These are phyloP conservation scores for Geotrichum cucujoidarum DNA, from an alignment of 1,139 yeast species.

Conservation along the genomic window DNA sequence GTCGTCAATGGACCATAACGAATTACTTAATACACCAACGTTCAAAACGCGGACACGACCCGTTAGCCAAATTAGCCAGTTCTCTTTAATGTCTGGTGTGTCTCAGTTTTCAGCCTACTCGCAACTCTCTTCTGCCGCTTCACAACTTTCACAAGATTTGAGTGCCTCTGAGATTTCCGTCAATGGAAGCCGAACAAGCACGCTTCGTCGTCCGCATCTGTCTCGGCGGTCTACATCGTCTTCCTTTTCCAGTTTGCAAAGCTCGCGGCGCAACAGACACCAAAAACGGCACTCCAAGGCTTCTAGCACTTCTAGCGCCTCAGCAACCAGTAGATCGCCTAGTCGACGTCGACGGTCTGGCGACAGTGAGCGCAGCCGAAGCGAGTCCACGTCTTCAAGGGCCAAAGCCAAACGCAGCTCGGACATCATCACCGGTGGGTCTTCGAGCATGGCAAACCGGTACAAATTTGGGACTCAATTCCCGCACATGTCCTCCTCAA, in stretches of 20 bases:
- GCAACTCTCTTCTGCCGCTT: constrained; percentile 27
- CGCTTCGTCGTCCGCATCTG: constrained; percentile 25
- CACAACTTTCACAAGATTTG: constrained; percentile 23
- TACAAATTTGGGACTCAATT: constrained; percentile 7
- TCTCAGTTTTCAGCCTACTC: constrained; percentile 45
- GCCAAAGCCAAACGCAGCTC: constrained; percentile 9
- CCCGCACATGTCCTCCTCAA: constrained; percentile 11
- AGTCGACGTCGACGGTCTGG: neutral
- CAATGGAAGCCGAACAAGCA: neutral
- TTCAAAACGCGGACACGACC: constrained; percentile 46
- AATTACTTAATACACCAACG: constrained; percentile 20
- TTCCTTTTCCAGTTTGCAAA: constrained; percentile 31
- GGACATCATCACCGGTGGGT: neutral
- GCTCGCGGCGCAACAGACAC: constrained; percentile 23
- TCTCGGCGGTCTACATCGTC: constrained; percentile 34
- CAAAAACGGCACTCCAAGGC: constrained; percentile 31
- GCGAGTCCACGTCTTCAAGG: neutral
- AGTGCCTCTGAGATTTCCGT: constrained; percentile 17
- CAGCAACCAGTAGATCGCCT: constrained; percentile 23
- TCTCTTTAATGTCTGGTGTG: constrained; percentile 50
- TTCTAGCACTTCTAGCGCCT: constrained; percentile 34
- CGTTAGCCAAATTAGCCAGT: constrained; percentile 60
- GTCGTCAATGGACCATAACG: constrained; percentile 23
- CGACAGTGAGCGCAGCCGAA: neutral
- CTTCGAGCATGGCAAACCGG: neutral